Evolutionary conservation across 768 basidiomycete species (phyloP), one percentile per base, ranked within the genome.

Genomic region (Antrodiella citrinella): DNA sequence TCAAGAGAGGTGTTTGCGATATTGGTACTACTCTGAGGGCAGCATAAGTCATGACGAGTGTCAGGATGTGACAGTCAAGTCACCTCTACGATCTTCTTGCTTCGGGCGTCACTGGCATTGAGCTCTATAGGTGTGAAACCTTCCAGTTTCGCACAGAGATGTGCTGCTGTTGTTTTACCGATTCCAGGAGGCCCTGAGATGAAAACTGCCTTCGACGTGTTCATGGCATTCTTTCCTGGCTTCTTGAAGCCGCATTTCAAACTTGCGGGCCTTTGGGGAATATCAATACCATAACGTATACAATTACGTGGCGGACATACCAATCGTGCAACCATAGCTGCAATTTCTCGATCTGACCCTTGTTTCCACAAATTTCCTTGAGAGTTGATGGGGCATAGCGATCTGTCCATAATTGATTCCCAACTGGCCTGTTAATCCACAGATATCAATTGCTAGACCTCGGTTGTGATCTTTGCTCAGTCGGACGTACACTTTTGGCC

Each of bases 351-450:
- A 98, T 85, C 48, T 82, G 77, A 0, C 80, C 76, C 67, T 98
- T 98, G 71, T 98, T 99, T 5, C 96, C 96, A 54, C 94, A 97
- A 15, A 99, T 79, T 50, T 99, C 92, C 58, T 89, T 93, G 50
- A 93, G 56, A 2, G 74, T 76, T 55, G 84, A 81, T 1, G 96
- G 96, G 0, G 96, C 95, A 63, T 99, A 99, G 9, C 92, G 82
- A 25, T 84, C 86, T 35, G 96, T 97, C 96, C 96, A 98, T 0
- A 98, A 73, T 63, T 95, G 91, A 2, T 76, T 73, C 1, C 12
- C 54, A 45, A 5, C 52, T 57, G 12, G 18, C 1, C 22, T 24
- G 18, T 24, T 1, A 9, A 4, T 24, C 24, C n/a, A n/a, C n/a
- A n/a, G n/a, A n/a, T n/a, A n/a, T n/a, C n/a, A n/a, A n/a, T 46